Percentiles rank a stretch among this genome's conserved stretches.
Conservation (phyloP, 371 early-diverging fungal species). For the Circinella minor region DNA sequence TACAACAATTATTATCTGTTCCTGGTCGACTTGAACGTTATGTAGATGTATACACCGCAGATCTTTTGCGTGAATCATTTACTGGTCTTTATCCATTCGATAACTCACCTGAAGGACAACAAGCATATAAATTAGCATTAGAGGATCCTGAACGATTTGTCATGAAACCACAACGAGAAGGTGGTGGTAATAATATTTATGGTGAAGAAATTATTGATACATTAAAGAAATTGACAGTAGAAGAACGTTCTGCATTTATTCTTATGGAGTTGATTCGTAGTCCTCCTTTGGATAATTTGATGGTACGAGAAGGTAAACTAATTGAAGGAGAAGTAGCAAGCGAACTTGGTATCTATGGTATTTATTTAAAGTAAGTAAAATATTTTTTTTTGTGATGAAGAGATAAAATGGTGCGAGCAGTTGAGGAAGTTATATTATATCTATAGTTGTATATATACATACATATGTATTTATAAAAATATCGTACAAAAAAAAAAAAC, state of each 20-base stretch:
- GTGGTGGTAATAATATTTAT: constrained; percentile 97
- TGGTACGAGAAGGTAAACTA: constrained; percentile 82
- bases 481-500: too few relatives aligned
- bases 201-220: constrained; percentile 78
- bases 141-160: constrained; percentile 73
- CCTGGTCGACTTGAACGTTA: constrained; percentile 85
- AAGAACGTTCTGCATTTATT: constrained; percentile 84
- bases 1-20: constrained; percentile 90
- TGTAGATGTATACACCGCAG: constrained; percentile 56
- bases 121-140: constrained; percentile 73
- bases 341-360: constrained; percentile 94
- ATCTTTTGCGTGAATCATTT: constrained; percentile 75
- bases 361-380: constrained; percentile 73
- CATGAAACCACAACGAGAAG: constrained; percentile 97
- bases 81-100: constrained; percentile 93
- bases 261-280: constrained; percentile 90
- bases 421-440: too few relatives aligned
- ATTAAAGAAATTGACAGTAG: constrained; percentile 56
- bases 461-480: not conserved
- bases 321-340: constrained; percentile 81
- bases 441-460: not conserved
- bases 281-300: constrained; percentile 74
- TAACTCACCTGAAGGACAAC: constrained; percentile 63
- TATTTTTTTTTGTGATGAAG: too few relatives aligned
- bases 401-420: not conserved